Base-by-base conservation (phyloP, 2,329 filamentous ascomycete genomes). In the Mycosphaerella arachidis region DNA sequence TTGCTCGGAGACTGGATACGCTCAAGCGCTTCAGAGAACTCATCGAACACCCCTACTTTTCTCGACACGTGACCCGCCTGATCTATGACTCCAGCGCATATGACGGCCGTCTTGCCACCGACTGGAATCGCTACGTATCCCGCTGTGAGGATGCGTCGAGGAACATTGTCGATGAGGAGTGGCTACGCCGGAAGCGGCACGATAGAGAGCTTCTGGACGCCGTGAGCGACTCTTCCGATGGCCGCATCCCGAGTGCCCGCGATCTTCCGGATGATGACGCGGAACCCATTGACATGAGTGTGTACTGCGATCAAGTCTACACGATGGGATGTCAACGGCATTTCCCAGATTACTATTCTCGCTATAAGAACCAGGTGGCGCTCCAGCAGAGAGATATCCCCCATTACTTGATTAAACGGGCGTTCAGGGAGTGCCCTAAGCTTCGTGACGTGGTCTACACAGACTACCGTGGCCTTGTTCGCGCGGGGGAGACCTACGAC, bases 31-130 rank as follows among this genome's bases (percentile, higher is more conserved):
- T 63, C 1, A 29, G 51, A 2, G 59, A 65, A 20, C 27, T 66
- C 0, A n/a, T 62, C 8, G 43, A 66, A 20, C 59, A 62, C 30
- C 57, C 58, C 1, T 63, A 61, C 55, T 66, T 66, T 31, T 43
- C 51, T 48, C 27, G 52, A 33, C 37, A 60, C 56, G 59, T 66
- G 6, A 60, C 56, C 12, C 40, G 55, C 7, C 37, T 63, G 13
- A 33, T 66, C 20, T 62, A 57, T 18, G 61, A 66, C 53, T 52
- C 60, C 6, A 66, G 63, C 50, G 45, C 35, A n/a, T 65, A 62
- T 53, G 35, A 31, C 7, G 48, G 18, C 8, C 3, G 9, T 20
- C 12, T 30, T 6, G 56, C 48, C 16, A 45, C 35, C 18, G 24
- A 53, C 27, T 53, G 55, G 55, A 53, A 45, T 20, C 20, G 27